A percentile compares a stretch with the other conserved stretches of the same genome.
Conservation (phyloP, 106 monocot species). For the Xerophyta viscosa region DNA sequence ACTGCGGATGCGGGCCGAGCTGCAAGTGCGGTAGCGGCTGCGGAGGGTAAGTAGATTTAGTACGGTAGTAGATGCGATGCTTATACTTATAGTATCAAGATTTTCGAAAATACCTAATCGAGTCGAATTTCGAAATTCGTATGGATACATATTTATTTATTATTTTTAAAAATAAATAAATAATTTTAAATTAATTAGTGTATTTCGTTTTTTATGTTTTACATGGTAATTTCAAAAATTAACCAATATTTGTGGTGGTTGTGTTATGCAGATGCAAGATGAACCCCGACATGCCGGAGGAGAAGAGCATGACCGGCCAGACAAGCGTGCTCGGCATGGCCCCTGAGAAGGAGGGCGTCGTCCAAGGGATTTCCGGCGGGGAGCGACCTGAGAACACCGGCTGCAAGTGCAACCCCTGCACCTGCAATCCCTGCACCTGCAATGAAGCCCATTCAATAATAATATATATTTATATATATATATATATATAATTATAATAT, state of each 20-base stretch:
- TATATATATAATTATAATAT: too few relatives aligned
- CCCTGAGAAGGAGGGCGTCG: constrained; percentile 36
- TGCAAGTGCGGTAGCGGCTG: constrained; percentile 65
- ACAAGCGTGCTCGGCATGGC: constrained; percentile 53
- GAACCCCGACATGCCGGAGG: constrained; percentile 43
- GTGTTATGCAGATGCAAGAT: constrained; percentile 51
- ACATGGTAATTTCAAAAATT: too few relatives aligned
- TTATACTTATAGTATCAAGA: too few relatives aligned
- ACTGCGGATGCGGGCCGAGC: constrained; percentile 58
- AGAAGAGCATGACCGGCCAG: constrained; percentile 26
- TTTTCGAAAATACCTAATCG: too few relatives aligned
- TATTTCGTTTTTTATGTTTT: background rate
- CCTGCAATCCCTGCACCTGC: constrained; percentile 60
- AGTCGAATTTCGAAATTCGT: too few relatives aligned
- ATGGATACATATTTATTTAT: too few relatives aligned
- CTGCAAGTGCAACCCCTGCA: constrained; percentile 67
- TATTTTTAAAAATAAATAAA: too few relatives aligned
- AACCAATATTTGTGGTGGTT: too few relatives aligned
- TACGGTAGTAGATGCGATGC: too few relatives aligned
- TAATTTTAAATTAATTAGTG: too few relatives aligned
- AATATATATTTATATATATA: too few relatives aligned
- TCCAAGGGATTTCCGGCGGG: constrained; percentile 18
- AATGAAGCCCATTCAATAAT: constrained; percentile 6
- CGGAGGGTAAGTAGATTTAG: constrained; percentile 30
- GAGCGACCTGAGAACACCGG: constrained; percentile 33